Percentiles rank a stretch among this genome's conserved stretches.
Evolutionary conservation across 768 basidiomycete genomes (phyloP).

Genomic region (Boletus barrowsii): DNA sequence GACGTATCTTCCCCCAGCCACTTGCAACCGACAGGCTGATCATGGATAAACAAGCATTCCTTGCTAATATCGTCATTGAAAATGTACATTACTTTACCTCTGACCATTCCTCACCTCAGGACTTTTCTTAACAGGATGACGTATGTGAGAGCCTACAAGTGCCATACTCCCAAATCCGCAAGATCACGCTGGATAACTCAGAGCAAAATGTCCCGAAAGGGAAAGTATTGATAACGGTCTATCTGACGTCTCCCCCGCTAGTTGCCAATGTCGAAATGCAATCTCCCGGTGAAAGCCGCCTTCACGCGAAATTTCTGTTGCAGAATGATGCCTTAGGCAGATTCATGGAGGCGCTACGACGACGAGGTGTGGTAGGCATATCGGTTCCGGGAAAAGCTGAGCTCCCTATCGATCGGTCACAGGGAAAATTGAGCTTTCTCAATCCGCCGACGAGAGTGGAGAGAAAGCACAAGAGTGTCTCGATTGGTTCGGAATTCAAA

Average conservation of each 20-base stretch:
- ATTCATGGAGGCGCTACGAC: constrained; percentile 41
- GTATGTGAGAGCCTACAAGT: constrained; percentile 51
- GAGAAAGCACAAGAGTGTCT: constrained; percentile 21
- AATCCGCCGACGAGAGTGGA: constrained; percentile 13
- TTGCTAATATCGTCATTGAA: constrained; percentile 44
- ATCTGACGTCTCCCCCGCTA: constrained; percentile 37
- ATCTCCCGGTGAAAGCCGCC: constrained; percentile 14
- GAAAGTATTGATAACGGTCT: constrained; percentile 27
- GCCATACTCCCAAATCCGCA: constrained; percentile 35
- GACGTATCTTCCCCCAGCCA: constrained; percentile 31
- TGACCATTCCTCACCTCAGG: constrained; percentile 1
- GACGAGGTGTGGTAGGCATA: constrained; percentile 46
- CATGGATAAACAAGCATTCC: constrained; percentile 48
- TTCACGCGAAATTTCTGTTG: constrained; percentile 40
- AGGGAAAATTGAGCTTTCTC: constrained; percentile 32
- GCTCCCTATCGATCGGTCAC: neutral
- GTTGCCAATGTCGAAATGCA: constrained; percentile 33
- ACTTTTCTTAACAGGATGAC: constrained; percentile 38
- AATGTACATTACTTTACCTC: constrained; percentile 10
- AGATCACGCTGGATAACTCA: constrained; percentile 25
- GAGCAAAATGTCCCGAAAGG: constrained; percentile 16
- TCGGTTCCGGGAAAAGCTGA: neutral
- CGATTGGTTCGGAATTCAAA: constrained; percentile 26
- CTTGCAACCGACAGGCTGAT: constrained; percentile 46
- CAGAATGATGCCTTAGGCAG: constrained; percentile 30